Base-by-base conservation (phyloP, 108 stramenopile species). In the Aurantiochytrium sp. region DNA sequence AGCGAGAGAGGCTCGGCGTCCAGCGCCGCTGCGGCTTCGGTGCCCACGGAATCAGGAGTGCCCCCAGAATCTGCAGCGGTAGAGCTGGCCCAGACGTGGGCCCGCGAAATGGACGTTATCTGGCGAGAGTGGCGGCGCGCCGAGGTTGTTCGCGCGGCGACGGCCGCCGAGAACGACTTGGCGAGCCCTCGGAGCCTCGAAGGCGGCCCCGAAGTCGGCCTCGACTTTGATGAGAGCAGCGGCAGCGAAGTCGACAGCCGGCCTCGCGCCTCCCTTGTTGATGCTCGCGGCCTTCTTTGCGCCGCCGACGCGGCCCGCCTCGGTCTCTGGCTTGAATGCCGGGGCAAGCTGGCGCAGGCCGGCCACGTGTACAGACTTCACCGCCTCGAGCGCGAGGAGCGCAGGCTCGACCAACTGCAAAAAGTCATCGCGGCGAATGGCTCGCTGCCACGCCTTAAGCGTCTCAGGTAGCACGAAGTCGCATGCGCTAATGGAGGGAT, bases 301-400 rank as follows among this genome's bases (percentile, higher is more conserved):
- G 45, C 45, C 12, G 39, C 0, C 19, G 42, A 81, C 32, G 73
- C 73, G 6, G 12, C 8, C 10, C 39, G 45, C 8, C 39, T 81
- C 6, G 73, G 24, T 22, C 73, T 48, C 32, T 81, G 73, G 73
- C 73, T 81, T 6, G 73, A 81, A 48, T 81, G 73, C 45, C 73
- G 73, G 6, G 73, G 73, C 21, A 81, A 81, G 73, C 45, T 81
- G 19, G 21, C 73, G 12, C 73, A 81, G 45, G 73, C 73, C 12
- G 17, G 21, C 12, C 6, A 42, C 2, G 73, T 81, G n/a, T 81
- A 27, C 24, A 6, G n/a, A 1, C 45, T n/a, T 81, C 73, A 81
- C 39, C 6, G 73, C 24, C 73, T 81, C 24, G 45, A 41, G 19
- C 39, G 3, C 24, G 39, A 39, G 73, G 4, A 22, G 6, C 3